Evolutionary conservation across 345 rosid species (phyloP).

Genomic region (Atalantia buxifolia): DNA sequence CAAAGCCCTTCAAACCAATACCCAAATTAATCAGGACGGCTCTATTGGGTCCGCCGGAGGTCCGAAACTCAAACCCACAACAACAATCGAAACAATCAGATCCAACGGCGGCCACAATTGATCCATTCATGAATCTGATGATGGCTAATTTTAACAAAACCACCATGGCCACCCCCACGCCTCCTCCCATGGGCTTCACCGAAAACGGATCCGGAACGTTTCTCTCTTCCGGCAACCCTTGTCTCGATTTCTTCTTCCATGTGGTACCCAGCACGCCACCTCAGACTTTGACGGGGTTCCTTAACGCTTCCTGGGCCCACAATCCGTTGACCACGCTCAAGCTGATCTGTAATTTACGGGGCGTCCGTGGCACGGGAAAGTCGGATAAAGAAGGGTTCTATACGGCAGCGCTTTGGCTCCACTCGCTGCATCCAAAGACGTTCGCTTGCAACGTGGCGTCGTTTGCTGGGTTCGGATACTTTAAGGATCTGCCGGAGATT

Average conservation of each 20-base stretch:
- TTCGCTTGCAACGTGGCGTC: conserved; percentile 46
- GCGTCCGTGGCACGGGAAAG: conserved; percentile 66
- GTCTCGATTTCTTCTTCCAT: background rate
- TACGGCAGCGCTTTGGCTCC: conserved; percentile 57
- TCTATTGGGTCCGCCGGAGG: conserved; percentile 51
- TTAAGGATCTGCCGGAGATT: conserved; percentile 65
- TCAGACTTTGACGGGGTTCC: conserved; percentile 18
- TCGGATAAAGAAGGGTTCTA: conserved; percentile 66
- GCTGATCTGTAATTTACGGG: conserved; percentile 61
- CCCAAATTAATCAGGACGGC: conserved; percentile 14
- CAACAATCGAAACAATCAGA: background rate
- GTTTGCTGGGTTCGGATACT: conserved; percentile 45
- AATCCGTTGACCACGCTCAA: conserved; percentile 53
- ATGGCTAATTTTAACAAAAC: background rate
- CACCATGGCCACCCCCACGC: background rate
- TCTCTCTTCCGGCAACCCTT: background rate
- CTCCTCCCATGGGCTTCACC: background rate
- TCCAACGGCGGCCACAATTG: background rate
- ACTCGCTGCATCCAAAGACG: conserved; percentile 52
- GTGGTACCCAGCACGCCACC: conserved; percentile 26
- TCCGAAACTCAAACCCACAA: conserved; percentile 15
- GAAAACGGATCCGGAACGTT: background rate
- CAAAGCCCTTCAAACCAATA: background rate
- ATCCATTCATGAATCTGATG: background rate
- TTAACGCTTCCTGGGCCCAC: conserved; percentile 41